Evolutionary conservation across 2,329 filamentous ascomycete species (phyloP), one percentile per base, ranked within the genome.

Genomic region (Gyromitra esculenta): DNA sequence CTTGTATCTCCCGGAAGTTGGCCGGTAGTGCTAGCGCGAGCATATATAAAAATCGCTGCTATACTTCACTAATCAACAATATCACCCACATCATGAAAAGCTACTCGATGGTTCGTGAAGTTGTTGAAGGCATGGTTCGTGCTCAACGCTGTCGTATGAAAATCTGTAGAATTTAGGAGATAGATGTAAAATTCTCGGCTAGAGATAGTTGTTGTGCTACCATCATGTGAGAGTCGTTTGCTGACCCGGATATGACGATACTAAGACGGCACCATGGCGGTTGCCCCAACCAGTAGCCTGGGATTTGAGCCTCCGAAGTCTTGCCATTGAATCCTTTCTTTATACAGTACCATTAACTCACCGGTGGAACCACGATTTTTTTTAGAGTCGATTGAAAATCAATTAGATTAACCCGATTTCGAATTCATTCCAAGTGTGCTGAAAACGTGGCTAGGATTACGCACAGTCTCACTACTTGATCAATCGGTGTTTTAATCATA

Each of bases 291-390:
- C 31, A 15, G n/a, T n/a, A 31, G 15, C 54, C 54, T 57, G 5
- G 11, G 25, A 57, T 39, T n/a, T 57, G 31, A 39, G 54, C 31
- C 54, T 57, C 54, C 18, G 18, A 18, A 18, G 2, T n/a, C 48
- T 45, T 52, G 4, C 54, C 54, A 37, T 57, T 54, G 8, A 54
- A 31, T 25, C 21, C n/a, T 31, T 54, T 25, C 15, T 18, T 11
- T 57, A n/a, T 13, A 37, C 25, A 39, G 54, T 57, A 57, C 31
- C 54, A n/a, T 57, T 15, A 57, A 8, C 11, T 13, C 54, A 8
- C 54, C 7, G 54, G 54, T 57, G 54, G 54, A 57, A 57, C 54
- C 54, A 57, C 54, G 54, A 57, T 57, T 57, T 54, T 54, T 57
- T 54, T 54, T 52, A n/a, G n/a, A 52, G 18, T 52, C 48, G 48